Percentiles rank a stretch among this genome's conserved stretches.
phyloP scores from a whole-genome alignment of 352 stramenopile genomes.

The Phytophthora podocarpi region DNA sequence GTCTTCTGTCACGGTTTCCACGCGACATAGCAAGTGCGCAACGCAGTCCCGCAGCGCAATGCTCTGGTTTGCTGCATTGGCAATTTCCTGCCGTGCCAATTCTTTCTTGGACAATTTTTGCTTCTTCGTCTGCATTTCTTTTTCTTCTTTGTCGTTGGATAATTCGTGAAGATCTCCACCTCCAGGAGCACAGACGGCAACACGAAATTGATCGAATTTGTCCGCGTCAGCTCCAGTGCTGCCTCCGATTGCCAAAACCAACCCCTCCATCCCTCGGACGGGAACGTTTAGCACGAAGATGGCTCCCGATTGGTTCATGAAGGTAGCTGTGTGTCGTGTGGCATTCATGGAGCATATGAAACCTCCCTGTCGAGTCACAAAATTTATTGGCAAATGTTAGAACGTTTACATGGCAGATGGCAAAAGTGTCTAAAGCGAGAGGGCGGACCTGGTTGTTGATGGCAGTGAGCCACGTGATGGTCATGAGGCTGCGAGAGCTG shows the following conservation, averaged over 20 bases:
- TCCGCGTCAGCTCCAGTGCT: slow-evolving; percentile 56
- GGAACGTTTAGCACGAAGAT: slow-evolving; percentile 84
- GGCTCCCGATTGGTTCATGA: slow-evolving; percentile 52
- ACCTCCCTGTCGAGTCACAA: slow-evolving; percentile 42
- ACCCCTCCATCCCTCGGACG: slow-evolving; percentile 69
- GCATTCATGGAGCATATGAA: slow-evolving; percentile 88
- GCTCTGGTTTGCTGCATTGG: slow-evolving; percentile 27
- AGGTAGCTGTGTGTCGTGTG: slow-evolving; percentile 63
- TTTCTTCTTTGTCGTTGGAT: neutral
- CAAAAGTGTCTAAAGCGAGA: slow-evolving; percentile 2
- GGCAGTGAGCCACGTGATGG: slow-evolving; percentile 86
- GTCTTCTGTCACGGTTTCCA: slow-evolving; percentile 65
- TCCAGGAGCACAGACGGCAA: slow-evolving; percentile 56
- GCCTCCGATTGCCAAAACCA: slow-evolving; percentile 77
- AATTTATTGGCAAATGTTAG: neutral
- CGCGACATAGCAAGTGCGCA: slow-evolving; percentile 70
- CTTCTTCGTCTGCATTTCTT: slow-evolving; percentile 31
- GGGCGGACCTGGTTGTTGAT: slow-evolving; percentile 81
- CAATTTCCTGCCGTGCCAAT: slow-evolving; percentile 40
- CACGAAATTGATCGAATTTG: slow-evolving; percentile 63
- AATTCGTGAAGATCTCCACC: slow-evolving; percentile 8
- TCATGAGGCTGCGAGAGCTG: slow-evolving; percentile 64
- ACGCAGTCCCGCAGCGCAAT: slow-evolving; percentile 62
- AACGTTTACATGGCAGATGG: neutral
- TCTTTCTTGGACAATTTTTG: slow-evolving; percentile 72